Base-by-base conservation (phyloP, 306 rosid species). In the Vigna reflexopilosa region DNA sequence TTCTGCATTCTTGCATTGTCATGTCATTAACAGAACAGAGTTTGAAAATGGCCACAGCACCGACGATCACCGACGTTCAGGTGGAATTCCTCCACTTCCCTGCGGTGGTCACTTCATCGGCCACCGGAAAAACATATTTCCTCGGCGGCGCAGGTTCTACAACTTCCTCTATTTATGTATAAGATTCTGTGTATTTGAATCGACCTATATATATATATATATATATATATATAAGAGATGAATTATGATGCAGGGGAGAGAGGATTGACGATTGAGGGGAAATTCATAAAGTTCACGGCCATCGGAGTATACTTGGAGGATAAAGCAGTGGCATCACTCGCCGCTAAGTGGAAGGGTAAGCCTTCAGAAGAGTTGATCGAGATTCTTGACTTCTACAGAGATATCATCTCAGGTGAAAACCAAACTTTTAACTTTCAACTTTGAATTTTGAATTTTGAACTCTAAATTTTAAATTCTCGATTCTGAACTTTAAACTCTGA, bases 241-340 rank as follows among this genome's bases (percentile, higher is more conserved):
- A 4, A 51, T 50, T 15, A 14, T 16, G 17, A 8, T 4, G 32
- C 58, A 89, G 97, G 97, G 59, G 89, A 2, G 70, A 84, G 98
- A 63, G 98, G 93, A 28, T n/a, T 92, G 68, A 77, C 75, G 42
- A 89, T 94, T 38, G 84, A 83, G 32, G 97, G 93, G 19, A 83
- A 86, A 3, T 84, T 90, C 71, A 87, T 89, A 7, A 90, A 92
- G 85, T 86, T 94, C 90, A 92, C 98, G 6, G 88, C 86, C 74
- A 94, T 94, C 5, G 97, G 91, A 1, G 91, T 94, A 3, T 94
- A 94, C 58, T 64, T 94, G 79, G 98, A 94, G 85, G 88, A 85
- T 16, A 76, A 36, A 32, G 93, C 92, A 16, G 85, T 90, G 52
- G 65, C 86, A 20, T 82, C 70, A 36, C 92, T 94, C 0, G 79